Evolutionary conservation across 805 yeast genomes (phyloP).

Genomic region (Wickerhamomyces chaumierensis): DNA sequence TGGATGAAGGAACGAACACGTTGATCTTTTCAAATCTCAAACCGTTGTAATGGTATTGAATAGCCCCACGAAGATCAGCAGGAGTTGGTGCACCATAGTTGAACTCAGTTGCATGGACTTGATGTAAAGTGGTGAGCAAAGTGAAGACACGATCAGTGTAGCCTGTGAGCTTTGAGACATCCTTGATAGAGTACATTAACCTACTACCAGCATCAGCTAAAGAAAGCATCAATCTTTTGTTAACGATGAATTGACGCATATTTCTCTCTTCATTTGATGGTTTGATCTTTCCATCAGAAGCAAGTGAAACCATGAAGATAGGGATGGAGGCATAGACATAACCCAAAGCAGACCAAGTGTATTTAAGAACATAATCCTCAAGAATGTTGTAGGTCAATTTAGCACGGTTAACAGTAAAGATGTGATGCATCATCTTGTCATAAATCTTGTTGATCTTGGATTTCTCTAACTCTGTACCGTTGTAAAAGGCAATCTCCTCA

Average conservation of each 20-base stretch:
- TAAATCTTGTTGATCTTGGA: slow-evolving; percentile 51
- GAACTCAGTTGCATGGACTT: slow-evolving; percentile 54
- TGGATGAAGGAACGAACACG: slow-evolving; percentile 60
- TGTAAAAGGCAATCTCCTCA: slow-evolving; percentile 90
- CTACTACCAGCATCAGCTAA: slow-evolving; percentile 93
- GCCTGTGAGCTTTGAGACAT: slow-evolving; percentile 83
- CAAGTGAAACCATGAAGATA: slow-evolving; percentile 49
- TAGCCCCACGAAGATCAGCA: slow-evolving; percentile 50
- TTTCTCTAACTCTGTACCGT: slow-evolving; percentile 76
- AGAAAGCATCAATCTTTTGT: slow-evolving; percentile 81
- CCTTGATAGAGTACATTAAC: slow-evolving; percentile 89
- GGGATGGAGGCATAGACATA: slow-evolving; percentile 85
- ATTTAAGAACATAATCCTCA: slow-evolving; percentile 82
- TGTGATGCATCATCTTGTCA: slow-evolving; percentile 41
- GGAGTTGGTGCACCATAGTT: slow-evolving; percentile 24
- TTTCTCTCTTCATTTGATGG: slow-evolving; percentile 34
- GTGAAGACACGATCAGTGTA: slow-evolving; percentile 79
- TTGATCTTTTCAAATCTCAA: slow-evolving; percentile 75
- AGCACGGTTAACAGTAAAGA: slow-evolving; percentile 40
- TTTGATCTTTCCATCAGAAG: slow-evolving; percentile 9
- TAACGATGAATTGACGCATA: slow-evolving; percentile 83
- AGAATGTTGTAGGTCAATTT: slow-evolving; percentile 60
- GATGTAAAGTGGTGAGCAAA: slow-evolving; percentile 65
- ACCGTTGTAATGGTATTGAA: slow-evolving; percentile 70
- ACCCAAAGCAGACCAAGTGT: slow-evolving; percentile 94